Conservation (phyloP, 1,284 basidiomycete species). For the Leccinum griseonigrum region DNA sequence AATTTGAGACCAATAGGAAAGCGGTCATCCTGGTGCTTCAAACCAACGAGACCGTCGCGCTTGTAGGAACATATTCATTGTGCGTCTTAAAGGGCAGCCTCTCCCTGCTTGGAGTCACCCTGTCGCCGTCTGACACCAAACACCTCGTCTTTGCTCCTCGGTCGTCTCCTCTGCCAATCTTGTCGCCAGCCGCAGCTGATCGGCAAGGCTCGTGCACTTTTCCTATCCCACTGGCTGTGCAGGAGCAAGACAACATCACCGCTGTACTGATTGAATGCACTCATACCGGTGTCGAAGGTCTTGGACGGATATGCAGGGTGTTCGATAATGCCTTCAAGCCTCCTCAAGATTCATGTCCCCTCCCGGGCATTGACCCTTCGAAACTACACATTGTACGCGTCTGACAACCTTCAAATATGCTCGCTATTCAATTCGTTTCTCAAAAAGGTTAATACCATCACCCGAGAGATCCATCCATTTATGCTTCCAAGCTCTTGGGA, state of each 20-base stretch:
- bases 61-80: conserved; percentile 58
- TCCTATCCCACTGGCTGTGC: conserved; percentile 14
- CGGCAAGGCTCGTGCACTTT: conserved; percentile 21
- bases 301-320: conserved; percentile 58
- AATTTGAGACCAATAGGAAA: conserved; percentile 1
- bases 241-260: conserved; percentile 27
- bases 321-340: conserved; percentile 60
- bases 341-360: conserved; percentile 33
- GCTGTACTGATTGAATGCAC: conserved; percentile 56
- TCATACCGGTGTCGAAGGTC: conserved; percentile 57
- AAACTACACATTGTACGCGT: conserved; percentile 56
- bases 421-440: background rate
- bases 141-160: conserved; percentile 63
- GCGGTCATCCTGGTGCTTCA: conserved; percentile 43
- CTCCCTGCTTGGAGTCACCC: conserved; percentile 46
- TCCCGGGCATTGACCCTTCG: conserved; percentile 41
- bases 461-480: conserved; percentile 48
- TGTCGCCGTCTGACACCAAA: conserved; percentile 39
- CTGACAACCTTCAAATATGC: background rate
- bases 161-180: conserved; percentile 62
- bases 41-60: conserved; percentile 48
- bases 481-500: conserved; percentile 59
- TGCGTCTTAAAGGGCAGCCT: conserved; percentile 56
- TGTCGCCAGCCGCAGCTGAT: conserved; percentile 35
- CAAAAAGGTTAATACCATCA: conserved; percentile 41